Base-by-base conservation (phyloP, 345 rosid genomes). In the Erodium maritimum region DNA sequence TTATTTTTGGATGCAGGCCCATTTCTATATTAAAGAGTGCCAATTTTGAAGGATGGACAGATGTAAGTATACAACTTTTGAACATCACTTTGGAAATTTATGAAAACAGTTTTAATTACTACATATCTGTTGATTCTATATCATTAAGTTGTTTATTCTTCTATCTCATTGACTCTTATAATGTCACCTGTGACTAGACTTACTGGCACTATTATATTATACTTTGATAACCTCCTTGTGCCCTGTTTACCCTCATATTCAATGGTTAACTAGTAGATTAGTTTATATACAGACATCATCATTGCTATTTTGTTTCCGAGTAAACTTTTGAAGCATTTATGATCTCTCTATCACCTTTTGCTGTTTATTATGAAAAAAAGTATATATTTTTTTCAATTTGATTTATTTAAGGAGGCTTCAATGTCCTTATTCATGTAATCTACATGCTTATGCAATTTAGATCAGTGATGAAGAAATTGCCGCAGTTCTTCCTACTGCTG, bases 31-130 rank as follows among this genome's bases (percentile, higher is more conserved):
- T 91, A 68, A 88, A 88, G 85, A 88, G 95, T 69, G 78, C 72
- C 10, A 85, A 91, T 69, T 68, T 83, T 46, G 90, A 81, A 64
- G 96, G 96, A 50, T 91, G 97, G 97, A 82, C 95, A 61, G 96
- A 90, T 69, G 97, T 91, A 86, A 67, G 90, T 75, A 55, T 73
- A 18, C 17, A 45, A 37, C 42, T 17, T 50, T 34, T 34, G 19
- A 17, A 12, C 46, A 3, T 37, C 13, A 11, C 13, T 5, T 1
- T 21, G 56, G 23, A 48, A 23, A 23, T 21, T 52, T 3, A 7
- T n/a, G 10, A 46, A 56, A 42, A 18, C 18, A 19, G 17, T 17
- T 64, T 18, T 24, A 64, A 37, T 45, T 7, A 57, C 3, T 1
- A 52, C 46, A 55, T 19, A 29, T 21, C 12, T 34, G 51, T 57